Conservation (phyloP, 2,329 filamentous ascomycete genomes). For the Endothia cerciana region DNA sequence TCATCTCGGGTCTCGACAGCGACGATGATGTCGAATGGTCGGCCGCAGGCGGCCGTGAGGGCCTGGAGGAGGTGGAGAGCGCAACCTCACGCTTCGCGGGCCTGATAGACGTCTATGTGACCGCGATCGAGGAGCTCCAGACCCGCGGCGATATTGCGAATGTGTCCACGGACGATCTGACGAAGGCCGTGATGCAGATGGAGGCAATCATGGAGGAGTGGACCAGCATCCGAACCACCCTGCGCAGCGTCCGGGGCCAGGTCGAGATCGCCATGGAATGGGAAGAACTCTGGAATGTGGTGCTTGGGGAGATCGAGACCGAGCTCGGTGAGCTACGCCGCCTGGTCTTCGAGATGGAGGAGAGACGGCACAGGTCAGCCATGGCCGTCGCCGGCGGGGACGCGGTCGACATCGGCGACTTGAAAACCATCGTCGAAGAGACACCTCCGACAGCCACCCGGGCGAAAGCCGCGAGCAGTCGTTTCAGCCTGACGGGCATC, state of each 20-base stretch:
- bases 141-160: constrained; percentile 72
- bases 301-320: constrained; percentile 88
- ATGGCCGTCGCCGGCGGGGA: constrained; percentile 65
- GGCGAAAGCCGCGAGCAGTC: constrained; percentile 58
- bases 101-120: constrained; percentile 88
- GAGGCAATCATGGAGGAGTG: constrained; percentile 84
- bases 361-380: constrained; percentile 82
- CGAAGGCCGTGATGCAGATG: constrained; percentile 82
- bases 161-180: constrained; percentile 73
- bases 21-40: constrained; percentile 99
- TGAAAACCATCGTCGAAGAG: constrained; percentile 93
- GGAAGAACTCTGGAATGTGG: constrained; percentile 95
- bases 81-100: constrained; percentile 85
- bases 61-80: constrained; percentile 71
- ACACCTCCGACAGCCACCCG: constrained; percentile 63
- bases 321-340: constrained; percentile 69
- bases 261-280: constrained; percentile 99
- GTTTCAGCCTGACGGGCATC: constrained; percentile 70
- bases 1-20: constrained; percentile 85
- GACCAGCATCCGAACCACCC: constrained; percentile 76
- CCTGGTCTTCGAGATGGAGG: constrained; percentile 96
- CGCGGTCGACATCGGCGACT: constrained; percentile 78
- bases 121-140: constrained; percentile 92
- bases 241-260: constrained; percentile 82
- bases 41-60: constrained; percentile 81